Evolutionary conservation across 2,329 filamentous ascomycete species (phyloP), one percentile per base, ranked within the genome.

Genomic region (Aphanocladium album): DNA sequence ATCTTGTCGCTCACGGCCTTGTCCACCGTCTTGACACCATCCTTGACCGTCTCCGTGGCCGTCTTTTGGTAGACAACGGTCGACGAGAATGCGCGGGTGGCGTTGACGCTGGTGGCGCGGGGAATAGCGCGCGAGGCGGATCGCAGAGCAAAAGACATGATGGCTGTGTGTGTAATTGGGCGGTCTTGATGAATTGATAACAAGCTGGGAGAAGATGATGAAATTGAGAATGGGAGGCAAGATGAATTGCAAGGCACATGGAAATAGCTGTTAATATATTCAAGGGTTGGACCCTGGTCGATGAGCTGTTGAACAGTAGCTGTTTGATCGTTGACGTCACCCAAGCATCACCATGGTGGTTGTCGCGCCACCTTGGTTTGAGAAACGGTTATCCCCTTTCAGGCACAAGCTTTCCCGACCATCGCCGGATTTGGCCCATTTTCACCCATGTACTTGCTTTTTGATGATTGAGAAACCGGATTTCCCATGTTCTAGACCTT

Each of bases 1-100:
- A 88, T 69, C 69, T 85, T 87, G 69, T 85, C 81, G 62, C 81
- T 80, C 46, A 88, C 83, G 54, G 75, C 78, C 33, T 83, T 78
- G 74, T 88, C 83, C 6, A 86, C 83, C 6, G 73, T 75, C 73
- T 87, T 85, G 61, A 83, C 72, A 3, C 79, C 79, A 63, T 88
- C 84, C 73, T 87, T 88, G 66, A 82, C 80, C 0, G 77, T 66
- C 60, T 87, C 82, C 56, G 80, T 74, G 2, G 79, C 74, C 11
- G 77, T 75, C 74, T 84, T 85, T 51, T 76, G 76, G 9, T 72
- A 65, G 2, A 71, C 70, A 11, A 77, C 64, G 55, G 75, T 77
- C 14, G 80, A 81, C 62, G 77, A 80, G 73, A 87, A 86, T 41
- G 77, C 70, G 57, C 82, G 77, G 12, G 79, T 76, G 25, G 74